Evolutionary conservation across 73 alveolate genomes (phyloP).

Genomic region (Paraurostyla sp.): DNA sequence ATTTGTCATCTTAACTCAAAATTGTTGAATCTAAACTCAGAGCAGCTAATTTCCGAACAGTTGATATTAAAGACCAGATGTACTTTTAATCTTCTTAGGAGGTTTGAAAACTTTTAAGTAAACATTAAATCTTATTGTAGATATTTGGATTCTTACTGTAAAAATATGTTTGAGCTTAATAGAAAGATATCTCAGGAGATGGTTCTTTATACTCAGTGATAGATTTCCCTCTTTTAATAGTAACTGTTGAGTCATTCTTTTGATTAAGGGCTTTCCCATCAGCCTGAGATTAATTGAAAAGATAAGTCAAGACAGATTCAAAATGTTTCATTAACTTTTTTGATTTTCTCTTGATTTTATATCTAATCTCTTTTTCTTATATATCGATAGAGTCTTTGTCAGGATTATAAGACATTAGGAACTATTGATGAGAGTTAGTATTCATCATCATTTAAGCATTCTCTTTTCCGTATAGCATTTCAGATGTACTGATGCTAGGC

Average conservation of each 20-base stretch:
- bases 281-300: not conserved
- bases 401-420: not conserved
- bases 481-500: no score
- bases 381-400: not conserved
- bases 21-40: conserved; percentile 13
- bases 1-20: not conserved
- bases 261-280: not conserved
- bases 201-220: not conserved
- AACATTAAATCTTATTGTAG: not conserved
- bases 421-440: no score
- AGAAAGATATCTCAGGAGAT: conserved; percentile 1
- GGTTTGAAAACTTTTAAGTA: not conserved
- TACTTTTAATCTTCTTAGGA: not conserved
- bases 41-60: not conserved
- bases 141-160: not conserved
- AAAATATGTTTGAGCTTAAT: conserved; percentile 18
- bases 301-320: not conserved
- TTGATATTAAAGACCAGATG: not conserved
- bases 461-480: no score
- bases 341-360: conserved; percentile 3
- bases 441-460: no score
- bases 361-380: not conserved
- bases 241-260: not conserved
- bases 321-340: conserved; percentile 19
- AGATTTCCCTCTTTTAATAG: no score